Evolutionary conservation across 1,139 yeast species (phyloP).

Genomic region (Zygosaccharomyces pseudobailii): DNA sequence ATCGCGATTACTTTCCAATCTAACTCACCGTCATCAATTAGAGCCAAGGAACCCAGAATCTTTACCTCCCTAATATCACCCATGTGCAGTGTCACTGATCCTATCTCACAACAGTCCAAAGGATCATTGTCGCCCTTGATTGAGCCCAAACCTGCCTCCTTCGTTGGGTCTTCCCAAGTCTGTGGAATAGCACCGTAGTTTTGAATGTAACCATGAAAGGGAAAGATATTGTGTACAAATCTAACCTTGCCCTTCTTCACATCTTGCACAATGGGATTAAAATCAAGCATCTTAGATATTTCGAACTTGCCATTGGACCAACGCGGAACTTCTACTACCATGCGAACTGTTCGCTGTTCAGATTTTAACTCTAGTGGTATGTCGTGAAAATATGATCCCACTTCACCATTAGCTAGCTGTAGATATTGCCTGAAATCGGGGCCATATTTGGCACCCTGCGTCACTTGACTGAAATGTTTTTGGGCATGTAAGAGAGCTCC

Average conservation of each 20-base stretch:
- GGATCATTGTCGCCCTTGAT: constrained; percentile 94
- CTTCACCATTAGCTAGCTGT: constrained; percentile 40
- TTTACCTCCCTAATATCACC: constrained; percentile 81
- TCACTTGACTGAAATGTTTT: constrained; percentile 26
- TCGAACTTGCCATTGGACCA: constrained; percentile 95
- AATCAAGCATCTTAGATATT: constrained; percentile 64
- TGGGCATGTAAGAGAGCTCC: constrained; percentile 4
- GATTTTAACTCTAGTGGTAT: constrained; percentile 70
- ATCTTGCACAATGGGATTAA: constrained; percentile 93
- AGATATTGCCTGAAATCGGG: constrained; percentile 42
- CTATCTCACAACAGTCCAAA: constrained; percentile 92
- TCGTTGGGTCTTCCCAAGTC: constrained; percentile 81
- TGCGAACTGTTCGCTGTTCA: constrained; percentile 63
- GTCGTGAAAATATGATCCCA: constrained; percentile 86
- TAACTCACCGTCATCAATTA: constrained; percentile 94
- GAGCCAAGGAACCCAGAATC: constrained; percentile 87
- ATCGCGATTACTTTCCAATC: constrained; percentile 90
- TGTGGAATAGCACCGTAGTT: constrained; percentile 99
- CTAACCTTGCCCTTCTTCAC: constrained; percentile 84
- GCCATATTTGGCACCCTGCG: constrained; percentile 42
- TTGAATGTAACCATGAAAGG: constrained; percentile 93
- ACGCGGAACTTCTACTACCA: constrained; percentile 93
- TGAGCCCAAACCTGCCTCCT: constrained; percentile 39
- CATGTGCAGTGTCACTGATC: constrained; percentile 50
- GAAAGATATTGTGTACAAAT: constrained; percentile 88